Base-by-base conservation (phyloP, 192 early-diverging fungal genomes). In the Podila epicladia region DNA sequence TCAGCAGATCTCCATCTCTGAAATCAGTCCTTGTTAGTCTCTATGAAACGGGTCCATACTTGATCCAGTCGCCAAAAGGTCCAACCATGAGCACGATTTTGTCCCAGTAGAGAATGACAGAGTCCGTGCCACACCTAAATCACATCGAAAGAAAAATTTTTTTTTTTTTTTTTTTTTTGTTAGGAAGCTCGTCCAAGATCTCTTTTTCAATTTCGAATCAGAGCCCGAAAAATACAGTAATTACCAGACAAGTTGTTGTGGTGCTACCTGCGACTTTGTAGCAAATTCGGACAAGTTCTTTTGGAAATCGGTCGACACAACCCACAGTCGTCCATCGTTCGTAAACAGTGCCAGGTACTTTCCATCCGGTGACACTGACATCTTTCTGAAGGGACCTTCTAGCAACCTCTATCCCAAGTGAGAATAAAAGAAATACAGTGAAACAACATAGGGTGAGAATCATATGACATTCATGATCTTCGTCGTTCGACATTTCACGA, bases 221-320 rank as follows among this genome's bases (percentile, higher is more conserved):
- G 41, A 17, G 3, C 13, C 41, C 29, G 9, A 15, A 32, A 28
- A 29, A 11, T n/a, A 12, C 17, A 3, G 0, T 3, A 4, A 33
- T 62, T 83, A 94, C 95, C 95, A 97, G 9, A 90, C 89, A 61
- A 96, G 84, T 67, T 94, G 92, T 26, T 92, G 77, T 15, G 95
- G 95, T 17, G 94, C 88, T 0, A 85, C 83, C 24, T 82, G 62
- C 0, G 89, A 92, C 37, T 86, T 84, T 9, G 93, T 94, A 26
- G 86, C 70, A 73, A 93, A 94, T 75, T 97, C 95, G 1, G 97
- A 95, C 32, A 97, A 83, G 53, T 93, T 97, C 53, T 94, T 93
- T 82, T 96, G 92, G 75, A 99, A 99, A 75, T 99, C 97, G 11
- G 93, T 91, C 2, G 98, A 98, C 1, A 98, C 93, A 0, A 99